phyloP scores from a whole-genome alignment of 2,329 filamentous ascomycete genomes.

The Waltergamsia citrina region DNA sequence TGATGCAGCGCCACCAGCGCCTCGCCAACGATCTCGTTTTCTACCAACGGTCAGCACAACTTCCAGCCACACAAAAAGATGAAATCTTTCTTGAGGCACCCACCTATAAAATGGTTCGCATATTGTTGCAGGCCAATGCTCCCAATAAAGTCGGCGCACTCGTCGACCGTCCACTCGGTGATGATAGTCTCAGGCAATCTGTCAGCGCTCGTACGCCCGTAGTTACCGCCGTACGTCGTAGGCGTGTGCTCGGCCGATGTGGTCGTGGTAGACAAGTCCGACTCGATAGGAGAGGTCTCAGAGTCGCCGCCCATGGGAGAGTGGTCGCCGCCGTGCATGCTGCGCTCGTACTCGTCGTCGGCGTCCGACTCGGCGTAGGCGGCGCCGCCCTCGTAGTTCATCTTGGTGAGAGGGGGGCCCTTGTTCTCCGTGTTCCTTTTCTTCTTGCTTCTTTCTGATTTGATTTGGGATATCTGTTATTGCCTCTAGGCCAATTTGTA shows the following conservation, averaged over 20 bases:
- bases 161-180: conserved; percentile 72
- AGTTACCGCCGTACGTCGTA: conserved; percentile 53
- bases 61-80: neutral
- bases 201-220: conserved; percentile 48
- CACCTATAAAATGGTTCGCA: conserved; percentile 74
- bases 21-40: conserved; percentile 91
- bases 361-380: conserved; percentile 73
- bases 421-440: no score
- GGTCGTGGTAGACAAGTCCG: conserved; percentile 49
- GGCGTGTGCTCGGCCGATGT: conserved; percentile 67
- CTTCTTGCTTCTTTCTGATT: no score
- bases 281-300: conserved; percentile 62
- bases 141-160: conserved; percentile 82
- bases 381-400: conserved; percentile 56
- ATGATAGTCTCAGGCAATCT: conserved; percentile 66
- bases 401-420: no score
- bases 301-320: conserved; percentile 60
- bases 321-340: conserved; percentile 50
- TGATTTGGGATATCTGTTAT: no score
- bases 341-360: conserved; percentile 76
- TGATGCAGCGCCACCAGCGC: conserved; percentile 82
- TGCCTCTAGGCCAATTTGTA: no score
- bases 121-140: conserved; percentile 76
- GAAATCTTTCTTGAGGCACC: conserved; percentile 20
- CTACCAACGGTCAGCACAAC: conserved; percentile 20